phyloP scores from a whole-genome alignment of 345 rosid species.

The Triadica sebifera region DNA sequence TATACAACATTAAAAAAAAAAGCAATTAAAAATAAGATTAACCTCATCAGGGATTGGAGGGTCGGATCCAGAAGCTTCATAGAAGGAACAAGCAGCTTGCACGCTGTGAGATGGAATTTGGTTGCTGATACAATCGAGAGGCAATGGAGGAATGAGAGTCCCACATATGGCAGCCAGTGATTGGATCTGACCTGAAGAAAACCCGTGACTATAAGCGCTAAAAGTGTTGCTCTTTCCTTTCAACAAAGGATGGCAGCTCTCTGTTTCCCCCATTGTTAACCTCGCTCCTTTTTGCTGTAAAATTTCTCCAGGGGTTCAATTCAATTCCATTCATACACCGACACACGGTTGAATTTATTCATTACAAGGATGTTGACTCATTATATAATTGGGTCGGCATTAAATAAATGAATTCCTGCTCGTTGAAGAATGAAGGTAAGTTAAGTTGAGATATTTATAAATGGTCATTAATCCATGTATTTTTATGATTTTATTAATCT shows the following conservation, averaged over 20 bases:
- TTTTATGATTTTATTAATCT: too few species aligned
- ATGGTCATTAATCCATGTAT: too few species aligned
- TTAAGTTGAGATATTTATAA: too few species aligned
- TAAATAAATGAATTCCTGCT: too few species aligned
- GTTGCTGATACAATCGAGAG: constrained; percentile 16
- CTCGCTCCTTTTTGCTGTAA: too few species aligned
- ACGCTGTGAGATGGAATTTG: constrained; percentile 22
- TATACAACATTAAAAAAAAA: background rate
- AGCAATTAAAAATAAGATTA: background rate
- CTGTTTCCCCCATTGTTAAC: constrained; percentile 17
- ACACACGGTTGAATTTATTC: too few species aligned
- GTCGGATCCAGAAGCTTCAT: constrained; percentile 52
- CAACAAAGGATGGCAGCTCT: constrained; percentile 52
- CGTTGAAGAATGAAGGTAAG: too few species aligned
- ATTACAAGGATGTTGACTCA: too few species aligned
- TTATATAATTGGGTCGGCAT: too few species aligned
- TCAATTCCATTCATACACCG: too few species aligned
- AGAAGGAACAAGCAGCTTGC: constrained; percentile 39
- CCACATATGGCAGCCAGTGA: constrained; percentile 57
- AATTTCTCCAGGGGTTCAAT: too few species aligned
- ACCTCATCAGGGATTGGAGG: constrained; percentile 69
- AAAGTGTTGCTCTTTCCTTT: constrained; percentile 37
- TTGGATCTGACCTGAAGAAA: constrained; percentile 60
- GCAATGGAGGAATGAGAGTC: constrained; percentile 60
- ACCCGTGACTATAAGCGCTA: constrained; percentile 53